These are phyloP conservation scores for Tubosaeta sp. DNA, from an alignment of 768 basidiomycete genomes.

Conservation along the genomic window DNA sequence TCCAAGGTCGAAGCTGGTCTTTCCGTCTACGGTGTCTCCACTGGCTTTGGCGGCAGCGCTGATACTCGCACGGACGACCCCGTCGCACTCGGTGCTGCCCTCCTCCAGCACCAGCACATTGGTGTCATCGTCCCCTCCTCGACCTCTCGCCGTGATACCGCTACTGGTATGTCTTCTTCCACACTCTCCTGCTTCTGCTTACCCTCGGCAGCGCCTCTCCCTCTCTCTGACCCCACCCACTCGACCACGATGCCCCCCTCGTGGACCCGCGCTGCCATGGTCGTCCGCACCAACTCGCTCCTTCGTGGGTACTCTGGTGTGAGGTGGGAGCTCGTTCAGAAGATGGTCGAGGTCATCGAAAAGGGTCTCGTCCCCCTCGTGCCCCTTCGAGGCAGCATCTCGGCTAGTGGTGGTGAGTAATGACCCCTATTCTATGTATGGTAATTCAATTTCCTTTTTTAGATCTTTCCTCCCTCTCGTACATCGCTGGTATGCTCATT, in stretches of 20 bases:
- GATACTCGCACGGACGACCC: constrained; percentile 79
- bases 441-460: neutral
- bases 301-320: constrained; percentile 87
- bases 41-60: constrained; percentile 86
- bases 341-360: constrained; percentile 67
- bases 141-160: constrained; percentile 1
- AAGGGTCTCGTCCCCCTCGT: constrained; percentile 76
- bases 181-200: neutral
- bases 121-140: constrained; percentile 66
- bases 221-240: constrained; percentile 65
- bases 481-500: constrained; percentile 75
- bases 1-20: constrained; percentile 62
- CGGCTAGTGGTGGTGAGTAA: constrained; percentile 68
- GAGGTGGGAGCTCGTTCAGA: constrained; percentile 73
- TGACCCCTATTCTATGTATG: neutral
- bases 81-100: constrained; percentile 68
- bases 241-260: constrained; percentile 77
- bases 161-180: constrained; percentile 1
- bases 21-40: constrained; percentile 80
- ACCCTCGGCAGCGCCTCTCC: constrained; percentile 36
- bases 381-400: constrained; percentile 79
- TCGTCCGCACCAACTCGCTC: constrained; percentile 85
- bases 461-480: constrained; percentile 79
- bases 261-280: constrained; percentile 85
- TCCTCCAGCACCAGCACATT: constrained; percentile 79